Evolutionary conservation across 768 basidiomycete genomes (phyloP), one percentile per base, ranked within the genome.

Genomic region (Trametes elegans): DNA sequence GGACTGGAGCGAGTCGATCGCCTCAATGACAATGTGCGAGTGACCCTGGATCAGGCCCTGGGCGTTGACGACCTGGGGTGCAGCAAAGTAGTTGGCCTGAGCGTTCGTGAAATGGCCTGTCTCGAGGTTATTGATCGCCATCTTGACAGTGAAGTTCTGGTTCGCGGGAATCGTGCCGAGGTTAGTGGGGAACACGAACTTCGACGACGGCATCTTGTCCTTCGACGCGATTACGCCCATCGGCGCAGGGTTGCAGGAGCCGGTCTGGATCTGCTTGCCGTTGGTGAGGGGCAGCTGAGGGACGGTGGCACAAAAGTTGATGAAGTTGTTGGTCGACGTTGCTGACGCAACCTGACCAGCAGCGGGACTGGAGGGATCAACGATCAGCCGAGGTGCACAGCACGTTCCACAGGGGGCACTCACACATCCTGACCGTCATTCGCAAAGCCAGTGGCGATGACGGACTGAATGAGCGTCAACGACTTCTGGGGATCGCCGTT

Each of bases 271-370:
- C 59, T 69, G 68, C 61, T 69, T 47, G 26, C 80, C 80, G 67
- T 80, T 77, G 23, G 81, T 82, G 52, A 77, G 64, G 14, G 75
- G 68, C 46, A 71, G 59, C 48, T 70, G 58, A 27, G 68, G 62
- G 10, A 64, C 54, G 18, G 66, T 67, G 10, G 63, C 54, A 63
- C 80, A 81, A 66, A 77, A 80, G 75, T 84, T 84, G 76, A 81
- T 80, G 70, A 81, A 88, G 77, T 88, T 87, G 75, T 86, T 85
- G 39, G 62, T 63, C 38, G 80, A 81, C 5, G 81, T 83, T 28
- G 77, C 61, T 8, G 80, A 80, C 0, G 76, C 65, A 38, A 76
- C 76, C 65, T 84, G 81, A 31, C 80, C 82, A 28, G 66, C 65
- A 4, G 76, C 23, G 19, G 53, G 49, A 14, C 39, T 49, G 44